Percentiles rank a stretch among this genome's conserved stretches.
Conservation (phyloP, 768 basidiomycete genomes). For the Leucocoprinus sp. region DNA sequence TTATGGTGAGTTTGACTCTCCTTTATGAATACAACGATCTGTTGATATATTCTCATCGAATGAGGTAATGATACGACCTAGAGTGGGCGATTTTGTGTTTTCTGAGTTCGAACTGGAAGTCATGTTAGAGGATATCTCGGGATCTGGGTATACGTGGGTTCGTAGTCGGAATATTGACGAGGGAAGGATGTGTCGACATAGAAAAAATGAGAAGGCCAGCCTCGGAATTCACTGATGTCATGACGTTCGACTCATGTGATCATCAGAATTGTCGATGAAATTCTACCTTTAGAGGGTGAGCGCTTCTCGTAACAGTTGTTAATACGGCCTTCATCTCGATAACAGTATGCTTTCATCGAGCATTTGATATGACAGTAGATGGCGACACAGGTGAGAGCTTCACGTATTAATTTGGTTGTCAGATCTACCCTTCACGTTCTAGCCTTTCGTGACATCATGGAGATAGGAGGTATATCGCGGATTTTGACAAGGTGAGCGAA, state of each 20-base stretch:
- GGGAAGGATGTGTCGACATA: constrained; percentile 52
- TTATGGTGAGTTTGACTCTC: constrained; percentile 48
- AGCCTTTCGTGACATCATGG: constrained; percentile 43
- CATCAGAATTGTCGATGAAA: constrained; percentile 46
- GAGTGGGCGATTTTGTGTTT: constrained; percentile 75
- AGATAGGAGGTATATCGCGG: constrained; percentile 60
- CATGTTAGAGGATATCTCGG: constrained; percentile 72
- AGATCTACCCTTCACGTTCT: not conserved
- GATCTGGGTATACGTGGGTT: constrained; percentile 51
- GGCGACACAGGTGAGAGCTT: constrained; percentile 37
- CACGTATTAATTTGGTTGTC: not conserved
- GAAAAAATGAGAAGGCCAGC: constrained; percentile 46
- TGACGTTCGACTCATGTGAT: constrained; percentile 1
- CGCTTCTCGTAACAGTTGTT: not conserved
- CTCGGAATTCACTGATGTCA: not conserved
- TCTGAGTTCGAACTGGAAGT: constrained; percentile 55
- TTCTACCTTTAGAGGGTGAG: constrained; percentile 56
- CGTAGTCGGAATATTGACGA: constrained; percentile 55
- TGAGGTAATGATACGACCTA: constrained; percentile 75
- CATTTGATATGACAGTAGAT: constrained; percentile 65
- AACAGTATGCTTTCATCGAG: constrained; percentile 71
- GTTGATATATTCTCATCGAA: constrained; percentile 3
- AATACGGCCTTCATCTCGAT: not conserved
- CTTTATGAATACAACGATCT: not conserved
- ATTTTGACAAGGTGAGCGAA: constrained; percentile 62